These are phyloP conservation scores for Globisporangium barbulae DNA, from an alignment of 352 stramenopile genomes.

Conservation along the genomic window DNA sequence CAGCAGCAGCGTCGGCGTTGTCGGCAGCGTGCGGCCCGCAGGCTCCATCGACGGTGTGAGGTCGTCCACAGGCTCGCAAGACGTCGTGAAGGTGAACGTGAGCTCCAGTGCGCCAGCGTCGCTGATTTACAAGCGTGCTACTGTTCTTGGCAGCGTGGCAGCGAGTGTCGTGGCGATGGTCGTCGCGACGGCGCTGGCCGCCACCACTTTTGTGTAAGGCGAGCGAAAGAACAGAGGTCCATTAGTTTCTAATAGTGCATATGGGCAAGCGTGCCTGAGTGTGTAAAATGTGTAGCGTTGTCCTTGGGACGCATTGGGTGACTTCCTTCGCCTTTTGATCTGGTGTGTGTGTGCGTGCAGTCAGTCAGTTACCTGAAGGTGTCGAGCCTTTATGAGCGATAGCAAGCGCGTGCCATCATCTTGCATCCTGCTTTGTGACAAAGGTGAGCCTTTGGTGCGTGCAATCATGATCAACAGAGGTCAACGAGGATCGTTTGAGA, in stretches of 20 bases:
- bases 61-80: neutral
- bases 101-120: slow-evolving; percentile 1
- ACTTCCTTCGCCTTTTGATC: too few relatives aligned
- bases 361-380: neutral
- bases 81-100: neutral
- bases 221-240: too few relatives aligned
- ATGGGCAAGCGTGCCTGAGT: slow-evolving; percentile 2
- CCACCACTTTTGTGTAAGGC: neutral
- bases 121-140: neutral
- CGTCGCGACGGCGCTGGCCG: neutral
- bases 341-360: neutral
- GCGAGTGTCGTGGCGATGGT: neutral
- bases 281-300: too few relatives aligned
- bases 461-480: too few relatives aligned
- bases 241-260: neutral
- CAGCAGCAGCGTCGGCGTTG: slow-evolving; percentile 10
- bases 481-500: too few relatives aligned
- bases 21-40: slow-evolving; percentile 23
- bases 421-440: too few relatives aligned
- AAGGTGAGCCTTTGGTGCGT: too few relatives aligned
- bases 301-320: too few relatives aligned
- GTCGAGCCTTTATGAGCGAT: neutral
- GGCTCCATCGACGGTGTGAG: slow-evolving; percentile 15
- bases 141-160: neutral
- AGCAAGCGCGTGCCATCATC: too few relatives aligned